Evolutionary conservation across 208 protist genomes (phyloP).

Genomic region (Wallacemonas rigidus): DNA sequence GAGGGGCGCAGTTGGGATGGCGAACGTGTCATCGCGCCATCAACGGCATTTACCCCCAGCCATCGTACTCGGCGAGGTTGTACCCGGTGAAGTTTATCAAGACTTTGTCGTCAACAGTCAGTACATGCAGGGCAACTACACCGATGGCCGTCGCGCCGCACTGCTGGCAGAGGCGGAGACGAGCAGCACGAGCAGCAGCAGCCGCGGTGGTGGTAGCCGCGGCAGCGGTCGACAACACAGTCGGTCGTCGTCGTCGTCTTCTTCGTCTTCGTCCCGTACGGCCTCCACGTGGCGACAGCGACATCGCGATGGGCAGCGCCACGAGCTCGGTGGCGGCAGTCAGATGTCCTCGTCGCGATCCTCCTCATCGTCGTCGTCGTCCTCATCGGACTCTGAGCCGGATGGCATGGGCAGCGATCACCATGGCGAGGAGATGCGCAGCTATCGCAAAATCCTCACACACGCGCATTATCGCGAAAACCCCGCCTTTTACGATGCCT

Average conservation of each 20-base stretch:
- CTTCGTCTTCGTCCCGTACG: slow-evolving; percentile 17
- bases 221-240: slow-evolving; percentile 1
- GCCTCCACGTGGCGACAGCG: not conserved
- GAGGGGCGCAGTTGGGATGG: slow-evolving; percentile 14
- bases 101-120: slow-evolving; percentile 64
- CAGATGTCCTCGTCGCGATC: not conserved
- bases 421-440: slow-evolving; percentile 57
- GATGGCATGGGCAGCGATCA: slow-evolving; percentile 15
- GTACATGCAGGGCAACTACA: slow-evolving; percentile 58
- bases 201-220: slow-evolving; percentile 3
- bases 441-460: slow-evolving; percentile 69
- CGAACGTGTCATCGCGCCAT: not conserved
- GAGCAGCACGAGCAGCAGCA: slow-evolving; percentile 29
- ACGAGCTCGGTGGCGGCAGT: not conserved
- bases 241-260: slow-evolving; percentile 18
- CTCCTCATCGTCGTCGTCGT: slow-evolving; percentile 4
- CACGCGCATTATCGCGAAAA: slow-evolving; percentile 55
- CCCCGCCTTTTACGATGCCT: slow-evolving; percentile 70
- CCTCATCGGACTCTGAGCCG: slow-evolving; percentile 16
- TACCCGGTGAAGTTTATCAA: slow-evolving; percentile 40
- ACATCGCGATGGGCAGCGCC: not conserved
- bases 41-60: slow-evolving; percentile 7
- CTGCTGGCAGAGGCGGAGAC: slow-evolving; percentile 22
- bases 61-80: slow-evolving; percentile 2
- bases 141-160: slow-evolving; percentile 29